Evolutionary conservation across 805 yeast genomes (phyloP).

Genomic region (Cyberlindnera lachancei): DNA sequence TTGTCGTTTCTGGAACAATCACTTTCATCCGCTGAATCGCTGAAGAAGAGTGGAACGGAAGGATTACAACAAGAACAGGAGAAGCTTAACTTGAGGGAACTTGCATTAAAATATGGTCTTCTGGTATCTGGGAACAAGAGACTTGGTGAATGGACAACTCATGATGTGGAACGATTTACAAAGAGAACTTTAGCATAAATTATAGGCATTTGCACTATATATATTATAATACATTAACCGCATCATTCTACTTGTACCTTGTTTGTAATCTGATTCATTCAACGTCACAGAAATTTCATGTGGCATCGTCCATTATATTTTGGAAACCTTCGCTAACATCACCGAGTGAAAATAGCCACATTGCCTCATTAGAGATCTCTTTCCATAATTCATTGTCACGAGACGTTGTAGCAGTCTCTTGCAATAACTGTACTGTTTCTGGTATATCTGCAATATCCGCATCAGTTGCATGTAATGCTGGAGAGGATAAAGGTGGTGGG

Average conservation of each 20-base stretch:
- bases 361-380: slow-evolving; percentile 70
- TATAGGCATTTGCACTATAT: not conserved
- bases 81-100: slow-evolving; percentile 36
- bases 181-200: slow-evolving; percentile 31
- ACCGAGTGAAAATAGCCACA: slow-evolving; percentile 47
- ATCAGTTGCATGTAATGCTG: slow-evolving; percentile 14
- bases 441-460: slow-evolving; percentile 15
- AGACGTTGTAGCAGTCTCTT: slow-evolving; percentile 25
- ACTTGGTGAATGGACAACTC: slow-evolving; percentile 51
- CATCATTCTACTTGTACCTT: not conserved
- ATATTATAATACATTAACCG: slow-evolving; percentile 1
- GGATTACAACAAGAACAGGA: slow-evolving; percentile 20
- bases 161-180: slow-evolving; percentile 36
- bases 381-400: slow-evolving; percentile 59
- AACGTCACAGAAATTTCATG: too few species aligned
- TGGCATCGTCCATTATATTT: slow-evolving; percentile 18
- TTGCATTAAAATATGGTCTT: slow-evolving; percentile 37
- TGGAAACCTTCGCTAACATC: slow-evolving; percentile 35
- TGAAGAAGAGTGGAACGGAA: not conserved
- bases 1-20: slow-evolving; percentile 31
- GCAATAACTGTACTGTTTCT: slow-evolving; percentile 24
- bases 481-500: slow-evolving; percentile 6
- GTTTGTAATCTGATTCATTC: too few species aligned
- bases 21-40: not conserved
- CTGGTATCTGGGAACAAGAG: slow-evolving; percentile 46